Conservation (phyloP, 805 yeast species). For the Saccharomycopsis fibuligera region DNA sequence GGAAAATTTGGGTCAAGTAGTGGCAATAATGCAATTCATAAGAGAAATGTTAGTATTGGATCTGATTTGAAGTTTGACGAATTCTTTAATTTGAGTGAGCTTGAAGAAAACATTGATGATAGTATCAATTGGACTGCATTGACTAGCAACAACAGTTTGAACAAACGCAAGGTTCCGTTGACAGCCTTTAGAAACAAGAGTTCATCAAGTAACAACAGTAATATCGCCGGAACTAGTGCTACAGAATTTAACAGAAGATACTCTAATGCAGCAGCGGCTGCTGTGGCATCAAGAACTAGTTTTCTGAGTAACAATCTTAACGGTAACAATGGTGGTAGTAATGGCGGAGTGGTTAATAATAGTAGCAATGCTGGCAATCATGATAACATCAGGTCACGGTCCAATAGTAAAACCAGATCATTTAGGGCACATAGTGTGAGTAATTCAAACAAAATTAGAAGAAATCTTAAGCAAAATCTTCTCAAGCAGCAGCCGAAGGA, state of each 20-base stretch:
- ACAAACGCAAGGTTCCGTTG: conserved; percentile 61
- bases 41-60: conserved; percentile 6
- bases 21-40: conserved; percentile 1
- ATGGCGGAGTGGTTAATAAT: too few relatives aligned
- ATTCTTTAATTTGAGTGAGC: conserved; percentile 77
- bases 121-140: conserved; percentile 14
- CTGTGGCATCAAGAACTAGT: conserved; percentile 8
- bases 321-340: not conserved
- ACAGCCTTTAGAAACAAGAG: conserved; percentile 89
- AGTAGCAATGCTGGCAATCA: not conserved
- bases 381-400: not conserved
- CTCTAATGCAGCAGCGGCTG: conserved; percentile 26
- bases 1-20: not conserved
- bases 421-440: conserved; percentile 9
- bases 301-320: too few relatives aligned
- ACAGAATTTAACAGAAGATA: conserved; percentile 7
- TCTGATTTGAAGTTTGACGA: conserved; percentile 62
- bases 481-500: not conserved
- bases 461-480: conserved; percentile 8
- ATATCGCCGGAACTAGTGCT: not conserved
- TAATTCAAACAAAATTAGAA: conserved; percentile 10
- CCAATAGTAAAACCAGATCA: conserved; percentile 7
- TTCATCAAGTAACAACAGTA: conserved; percentile 29
- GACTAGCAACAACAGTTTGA: conserved; percentile 27
- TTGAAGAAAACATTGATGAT: conserved; percentile 68